Evolutionary conservation across 1,139 yeast genomes (phyloP), one percentile per base, ranked within the genome.

Genomic region (Protomyces gravidus): DNA sequence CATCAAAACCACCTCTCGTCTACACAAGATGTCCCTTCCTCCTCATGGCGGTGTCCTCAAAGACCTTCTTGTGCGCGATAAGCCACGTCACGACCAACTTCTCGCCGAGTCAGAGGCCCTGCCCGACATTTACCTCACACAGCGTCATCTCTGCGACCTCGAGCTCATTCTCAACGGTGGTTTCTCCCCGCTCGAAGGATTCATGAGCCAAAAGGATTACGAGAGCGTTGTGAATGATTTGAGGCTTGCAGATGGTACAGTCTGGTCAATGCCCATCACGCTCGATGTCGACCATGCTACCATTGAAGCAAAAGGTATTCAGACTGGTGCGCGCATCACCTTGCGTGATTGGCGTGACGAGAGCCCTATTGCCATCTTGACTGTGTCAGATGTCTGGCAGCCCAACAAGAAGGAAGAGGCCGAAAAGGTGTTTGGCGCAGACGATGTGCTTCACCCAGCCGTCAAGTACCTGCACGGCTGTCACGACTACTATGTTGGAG

Each of bases 371-470:
- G 97, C 97, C 36, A 83, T 90, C 65, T 75, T 90, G 69, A 65
- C 67, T 40, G 78, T 90, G 45, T 83, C 80, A 61, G 94, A 90
- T 64, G 81, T 88, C 51, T 90, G 86, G 76, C 78, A 78, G 68
- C 97, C 96, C 66, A 79, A 90, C 74, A 90, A 90, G 78, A 69
- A 76, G 59, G 71, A 71, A 42, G 97, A 90, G 76, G 97, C 96
- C 61, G 74, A 82, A 66, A 79, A 84, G 69, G 97, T 89, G 25
- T 90, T 89, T 76, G 83, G 97, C 72, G 97, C 97, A 65, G 55
- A 61, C 30, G 97, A 90, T 72, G 92, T 95, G 50, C 97, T 90
- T 72, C 97, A 90, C 73, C 97, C 97, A 19, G 97, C 97, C 21
- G 78, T 86, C 68, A 80, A 78, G 68, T 90, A 88, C 73, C 78